A percentile compares a stretch with the other conserved stretches of the same genome.
Conservation (phyloP, 352 stramenopile genomes). For the Phytopythium sindhum region DNA sequence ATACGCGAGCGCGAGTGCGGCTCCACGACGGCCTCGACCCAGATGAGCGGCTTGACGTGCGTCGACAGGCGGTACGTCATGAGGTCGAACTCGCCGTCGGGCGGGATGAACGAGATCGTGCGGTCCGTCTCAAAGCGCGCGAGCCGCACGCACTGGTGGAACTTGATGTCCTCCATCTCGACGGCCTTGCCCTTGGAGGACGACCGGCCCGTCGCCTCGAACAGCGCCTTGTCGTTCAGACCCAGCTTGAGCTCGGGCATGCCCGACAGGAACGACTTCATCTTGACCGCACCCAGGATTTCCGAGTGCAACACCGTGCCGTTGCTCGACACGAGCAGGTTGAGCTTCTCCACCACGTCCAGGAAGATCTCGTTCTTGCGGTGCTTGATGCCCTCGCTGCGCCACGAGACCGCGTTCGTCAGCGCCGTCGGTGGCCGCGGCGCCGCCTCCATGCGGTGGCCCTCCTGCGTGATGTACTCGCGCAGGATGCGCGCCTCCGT, state of each 20-base stretch:
- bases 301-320: slow-evolving; percentile 98
- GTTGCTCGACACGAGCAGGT: slow-evolving; percentile 94
- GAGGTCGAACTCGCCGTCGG: slow-evolving; percentile 99
- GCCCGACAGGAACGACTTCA: slow-evolving; percentile 98
- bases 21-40: slow-evolving; percentile 98
- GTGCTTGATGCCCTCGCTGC: slow-evolving; percentile 99
- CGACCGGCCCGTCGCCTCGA: slow-evolving; percentile 93
- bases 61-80: slow-evolving; percentile 99
- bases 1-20: slow-evolving; percentile 96
- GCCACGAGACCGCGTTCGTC: slow-evolving; percentile 99
- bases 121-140: slow-evolving; percentile 99
- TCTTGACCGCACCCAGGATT: slow-evolving; percentile 98
- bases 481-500: slow-evolving; percentile 85
- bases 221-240: slow-evolving; percentile 99
- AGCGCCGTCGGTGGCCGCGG: slow-evolving; percentile 93
- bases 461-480: slow-evolving; percentile 98
- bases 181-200: slow-evolving; percentile 94
- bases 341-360: slow-evolving; percentile 99
- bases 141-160: slow-evolving; percentile 98
- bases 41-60: slow-evolving; percentile 99
- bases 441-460: slow-evolving; percentile 92
- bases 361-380: slow-evolving; percentile 99
- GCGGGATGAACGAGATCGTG: slow-evolving; percentile 99
- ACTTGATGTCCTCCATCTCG: slow-evolving; percentile 99
- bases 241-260: slow-evolving; percentile 99